Evolutionary conservation across 306 rosid species (phyloP), one percentile per base, ranked within the genome.

Genomic region (Lupinus albus): DNA sequence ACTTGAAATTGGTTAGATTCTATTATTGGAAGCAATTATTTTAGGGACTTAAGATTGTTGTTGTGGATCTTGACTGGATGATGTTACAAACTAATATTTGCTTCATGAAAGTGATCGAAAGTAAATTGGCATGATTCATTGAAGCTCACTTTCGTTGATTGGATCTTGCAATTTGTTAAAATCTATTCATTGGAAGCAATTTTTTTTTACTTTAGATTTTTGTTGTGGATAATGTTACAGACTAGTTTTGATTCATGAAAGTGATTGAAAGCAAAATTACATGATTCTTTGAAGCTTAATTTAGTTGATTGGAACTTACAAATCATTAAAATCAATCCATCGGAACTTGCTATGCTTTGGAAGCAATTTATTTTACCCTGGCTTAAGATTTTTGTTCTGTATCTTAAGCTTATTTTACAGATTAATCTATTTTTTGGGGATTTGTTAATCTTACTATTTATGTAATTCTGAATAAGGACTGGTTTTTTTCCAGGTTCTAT

Each of bases 401-500:
- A 67, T 71, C 76, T 64, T 59, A 21, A 42, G 2, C 30, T 25
- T 25, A 25, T 25, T 25, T 25, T 25, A 25, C 30, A 25, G 4
- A 25, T 4, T 25, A 25, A 25, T 25, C 30, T 25, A 25, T 25
- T 25, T 25, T n/a, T 62, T 75, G 53, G 60, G 60, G 16, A 44
- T 60, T 48, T 36, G 71, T 56, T 65, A 13, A 25, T 61, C 35
- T 17, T 74, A 39, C 38, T 5, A 10, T 50, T 48, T 54, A 10
- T 75, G 55, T 59, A 3, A 57, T 76, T 61, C 48, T 68, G 58
- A 73, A 10, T 57, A 10, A 33, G 35, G 58, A 11, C 11, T 63
- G 45, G 14, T 59, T 30, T 16, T 70, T 83, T 74, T 83, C 64
- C 86, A 88, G 95, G 80, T 65, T 63, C 78, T 17, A 17, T 1